Evolutionary conservation across 1,139 yeast genomes (phyloP).

Genomic region (Geotrichum phurueaensis): DNA sequence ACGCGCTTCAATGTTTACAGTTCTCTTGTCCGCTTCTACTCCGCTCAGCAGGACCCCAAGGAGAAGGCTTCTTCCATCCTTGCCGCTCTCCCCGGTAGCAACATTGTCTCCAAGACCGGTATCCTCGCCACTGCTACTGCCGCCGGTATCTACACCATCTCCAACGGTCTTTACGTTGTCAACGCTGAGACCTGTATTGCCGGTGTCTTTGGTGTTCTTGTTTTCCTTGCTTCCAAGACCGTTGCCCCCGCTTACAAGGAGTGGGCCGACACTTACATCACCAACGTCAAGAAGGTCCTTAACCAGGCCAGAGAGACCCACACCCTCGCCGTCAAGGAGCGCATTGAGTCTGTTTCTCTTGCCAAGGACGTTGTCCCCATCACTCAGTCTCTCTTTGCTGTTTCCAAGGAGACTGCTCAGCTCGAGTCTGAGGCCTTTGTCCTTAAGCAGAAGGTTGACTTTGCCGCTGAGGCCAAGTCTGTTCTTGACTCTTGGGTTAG

Average conservation of each 20-base stretch:
- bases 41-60: conserved; percentile 63
- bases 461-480: conserved; percentile 85
- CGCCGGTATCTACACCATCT: conserved; percentile 87
- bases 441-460: conserved; percentile 82
- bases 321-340: conserved; percentile 83
- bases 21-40: conserved; percentile 31
- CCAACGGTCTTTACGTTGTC: conserved; percentile 85
- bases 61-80: conserved; percentile 84
- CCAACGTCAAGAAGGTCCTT: conserved; percentile 72
- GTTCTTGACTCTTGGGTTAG: conserved; percentile 99
- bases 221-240: conserved; percentile 72
- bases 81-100: conserved; percentile 91
- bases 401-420: conserved; percentile 93
- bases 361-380: conserved; percentile 87
- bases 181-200: conserved; percentile 91
- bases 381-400: conserved; percentile 85
- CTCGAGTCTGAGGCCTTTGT: conserved; percentile 92
- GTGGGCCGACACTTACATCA: conserved; percentile 89
- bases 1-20: conserved; percentile 3
- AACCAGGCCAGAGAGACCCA: conserved; percentile 87
- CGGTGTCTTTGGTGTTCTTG: conserved; percentile 70
- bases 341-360: conserved; percentile 83
- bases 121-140: conserved; percentile 92
- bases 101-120: conserved; percentile 84
- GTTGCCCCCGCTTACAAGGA: conserved; percentile 92